These are phyloP conservation scores for Chamaecrista fasciculata DNA, from an alignment of 306 rosid genomes.

Conservation along the genomic window DNA sequence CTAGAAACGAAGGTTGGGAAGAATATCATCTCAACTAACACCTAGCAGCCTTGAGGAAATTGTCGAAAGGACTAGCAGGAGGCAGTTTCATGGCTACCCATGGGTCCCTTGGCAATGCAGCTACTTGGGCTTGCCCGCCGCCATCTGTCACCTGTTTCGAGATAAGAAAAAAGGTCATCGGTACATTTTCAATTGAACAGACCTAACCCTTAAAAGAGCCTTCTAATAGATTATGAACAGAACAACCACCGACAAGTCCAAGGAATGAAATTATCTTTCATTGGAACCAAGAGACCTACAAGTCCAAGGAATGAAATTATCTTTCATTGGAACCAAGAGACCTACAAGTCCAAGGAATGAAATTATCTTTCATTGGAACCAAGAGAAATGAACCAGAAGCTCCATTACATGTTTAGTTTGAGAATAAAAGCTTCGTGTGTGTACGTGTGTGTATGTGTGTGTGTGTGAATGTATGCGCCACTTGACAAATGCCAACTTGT, in stretches of 20 bases:
- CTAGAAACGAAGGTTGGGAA: slow-evolving; percentile 2
- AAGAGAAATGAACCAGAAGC: neutral
- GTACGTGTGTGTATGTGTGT: neutral
- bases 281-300: neutral
- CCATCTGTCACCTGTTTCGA: slow-evolving; percentile 43
- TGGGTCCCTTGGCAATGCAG: slow-evolving; percentile 41
- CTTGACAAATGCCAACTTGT: neutral
- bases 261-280: neutral
- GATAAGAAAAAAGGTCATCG: neutral
- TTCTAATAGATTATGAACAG: neutral
- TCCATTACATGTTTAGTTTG: neutral
- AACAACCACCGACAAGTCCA: neutral
- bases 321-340: neutral
- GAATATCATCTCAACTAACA: slow-evolving; percentile 45
- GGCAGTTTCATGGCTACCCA: slow-evolving; percentile 80
- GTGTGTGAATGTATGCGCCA: neutral
- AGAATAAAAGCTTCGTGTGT: neutral
- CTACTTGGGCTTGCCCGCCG: slow-evolving; percentile 33
- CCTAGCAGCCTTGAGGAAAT: slow-evolving; percentile 96
- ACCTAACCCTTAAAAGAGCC: neutral
- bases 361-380: neutral
- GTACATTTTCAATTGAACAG: neutral
- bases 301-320: neutral
- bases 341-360: neutral
- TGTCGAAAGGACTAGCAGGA: slow-evolving; percentile 97